A percentile compares a stretch with the other conserved stretches of the same genome.
phyloP scores from a whole-genome alignment of 257 asterid species.

The Solanum pinnatisectum region DNA sequence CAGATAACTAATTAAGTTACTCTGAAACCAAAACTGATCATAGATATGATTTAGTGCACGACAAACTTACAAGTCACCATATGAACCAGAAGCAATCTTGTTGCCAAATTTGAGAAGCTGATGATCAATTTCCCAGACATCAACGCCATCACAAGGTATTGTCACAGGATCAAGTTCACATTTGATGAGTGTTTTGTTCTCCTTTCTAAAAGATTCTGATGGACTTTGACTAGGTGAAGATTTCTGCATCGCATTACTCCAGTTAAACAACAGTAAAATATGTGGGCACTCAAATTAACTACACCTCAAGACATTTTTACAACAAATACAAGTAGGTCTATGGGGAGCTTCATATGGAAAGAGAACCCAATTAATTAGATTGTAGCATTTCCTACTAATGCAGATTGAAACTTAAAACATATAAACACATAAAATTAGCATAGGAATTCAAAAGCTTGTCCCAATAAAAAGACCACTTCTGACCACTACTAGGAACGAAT shows the following conservation, averaged over 20 bases:
- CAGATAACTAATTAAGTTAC: neutral
- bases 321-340: neutral
- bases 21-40: slow-evolving; percentile 3
- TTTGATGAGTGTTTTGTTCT: slow-evolving; percentile 9
- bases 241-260: slow-evolving; percentile 15
- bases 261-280: neutral
- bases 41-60: neutral
- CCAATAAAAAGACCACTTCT: neutral
- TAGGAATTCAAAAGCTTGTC: neutral
- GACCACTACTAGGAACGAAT: neutral
- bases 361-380: neutral
- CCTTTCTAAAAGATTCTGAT: slow-evolving; percentile 17
- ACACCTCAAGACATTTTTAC: neutral
- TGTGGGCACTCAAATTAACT: neutral
- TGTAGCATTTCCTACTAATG: neutral
- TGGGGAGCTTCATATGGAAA: neutral
- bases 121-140: slow-evolving; percentile 49
- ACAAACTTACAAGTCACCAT: slow-evolving; percentile 39
- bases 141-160: slow-evolving; percentile 37
- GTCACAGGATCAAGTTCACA: slow-evolving; percentile 29
- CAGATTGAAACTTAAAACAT: neutral
- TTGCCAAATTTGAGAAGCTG: slow-evolving; percentile 23
- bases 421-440: neutral
- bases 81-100: slow-evolving; percentile 44
- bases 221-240: slow-evolving; percentile 24